Evolutionary conservation across 2,329 filamentous ascomycete genomes (phyloP), one percentile per base, ranked within the genome.

Genomic region (Chaetothyriales sp.): DNA sequence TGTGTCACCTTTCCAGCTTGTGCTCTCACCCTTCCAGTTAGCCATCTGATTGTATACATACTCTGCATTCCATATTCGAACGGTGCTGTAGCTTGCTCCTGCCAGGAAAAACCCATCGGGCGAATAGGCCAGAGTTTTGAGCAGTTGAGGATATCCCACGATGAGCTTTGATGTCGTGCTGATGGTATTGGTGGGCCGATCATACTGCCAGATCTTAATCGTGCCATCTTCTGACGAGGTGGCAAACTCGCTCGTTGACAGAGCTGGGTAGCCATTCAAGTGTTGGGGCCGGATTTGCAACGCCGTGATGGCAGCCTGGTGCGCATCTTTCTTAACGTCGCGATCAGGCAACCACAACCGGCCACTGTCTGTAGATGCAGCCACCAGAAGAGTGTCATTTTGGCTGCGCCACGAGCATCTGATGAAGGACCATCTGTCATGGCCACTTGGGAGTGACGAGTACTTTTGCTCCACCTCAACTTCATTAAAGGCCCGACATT

Each of bases 61-160:
- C 47, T 72, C 69, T 36, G 64, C 65, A 54, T 70, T 71, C 71
- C 71, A 73, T 22, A 73, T 70, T 18, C 67, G 66, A 20, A 72
- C 57, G 47, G 60, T 63, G 49, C 70, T 66, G 46, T 67, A 66
- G 53, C 66, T 69, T 19, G 68, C 70, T 44, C 68, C 71, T 36
- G 68, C 66, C 32, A 73, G 58, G 28, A 68, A 68, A 50, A 68
- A 71, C 9, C 71, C 70, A 55, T 73, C 70, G 1, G 70, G 68
- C 5, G 71, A 72, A 55, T 73, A 73, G 28, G 65, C 62, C 46
- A 68, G 60, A 2, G 66, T 63, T 44, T 73, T 63, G 46, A 69
- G 64, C 4, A 70, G 68, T 20, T 59, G 53, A 18, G 52, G 44
- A 26, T 51, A 51, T 12, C 56, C 58, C n/a, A 60, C 53, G 15